Conservation (phyloP, 1,284 basidiomycete genomes). For the Tausonia pullulans region DNA sequence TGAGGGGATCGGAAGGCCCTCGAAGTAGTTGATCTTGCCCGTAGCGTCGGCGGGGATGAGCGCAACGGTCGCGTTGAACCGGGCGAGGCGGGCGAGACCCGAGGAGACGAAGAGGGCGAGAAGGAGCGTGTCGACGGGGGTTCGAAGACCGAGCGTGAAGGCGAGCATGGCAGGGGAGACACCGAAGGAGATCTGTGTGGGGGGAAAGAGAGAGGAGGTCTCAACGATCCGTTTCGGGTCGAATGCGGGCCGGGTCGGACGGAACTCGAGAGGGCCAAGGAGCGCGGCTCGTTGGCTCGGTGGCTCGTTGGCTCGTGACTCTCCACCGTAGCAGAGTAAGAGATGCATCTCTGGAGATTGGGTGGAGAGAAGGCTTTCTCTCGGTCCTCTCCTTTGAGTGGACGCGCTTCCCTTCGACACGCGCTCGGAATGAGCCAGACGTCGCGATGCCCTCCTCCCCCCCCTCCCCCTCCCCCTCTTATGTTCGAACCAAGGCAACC, state of each 20-base stretch:
- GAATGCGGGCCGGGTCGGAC: no score
- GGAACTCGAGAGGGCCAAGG: not conserved
- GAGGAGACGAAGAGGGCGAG: constrained; percentile 89
- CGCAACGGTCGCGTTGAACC: constrained; percentile 98
- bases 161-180: constrained; percentile 89
- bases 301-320: no score
- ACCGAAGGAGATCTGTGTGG: constrained; percentile 80
- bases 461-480: not conserved
- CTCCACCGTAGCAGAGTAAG: no score
- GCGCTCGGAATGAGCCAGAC: not conserved
- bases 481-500: not conserved
- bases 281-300: not conserved
- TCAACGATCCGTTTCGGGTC: no score
- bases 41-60: constrained; percentile 74
- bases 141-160: constrained; percentile 80
- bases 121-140: constrained; percentile 74
- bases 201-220: constrained; percentile 2
- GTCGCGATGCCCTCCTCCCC: not conserved
- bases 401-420: no score
- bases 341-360: no score
- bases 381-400: no score
- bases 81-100: constrained; percentile 87
- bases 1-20: constrained; percentile 93
- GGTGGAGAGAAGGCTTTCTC: no score
- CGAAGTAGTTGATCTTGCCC: constrained; percentile 91